phyloP scores from a whole-genome alignment of 2,329 filamentous ascomycete genomes.

The Aspergillus quadrilineatus region DNA sequence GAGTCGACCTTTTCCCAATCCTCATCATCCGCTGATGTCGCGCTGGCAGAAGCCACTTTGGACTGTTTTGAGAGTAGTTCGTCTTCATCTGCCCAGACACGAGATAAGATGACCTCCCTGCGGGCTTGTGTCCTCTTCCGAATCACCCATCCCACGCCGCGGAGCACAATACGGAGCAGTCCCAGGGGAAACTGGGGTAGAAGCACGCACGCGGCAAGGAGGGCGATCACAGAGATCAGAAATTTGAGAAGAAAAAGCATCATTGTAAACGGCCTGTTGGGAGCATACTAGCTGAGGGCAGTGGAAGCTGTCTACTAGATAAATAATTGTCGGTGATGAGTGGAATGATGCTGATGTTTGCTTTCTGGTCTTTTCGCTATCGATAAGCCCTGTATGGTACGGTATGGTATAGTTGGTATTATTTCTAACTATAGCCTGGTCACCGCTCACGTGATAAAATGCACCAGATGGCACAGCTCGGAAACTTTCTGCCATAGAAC shows the following conservation, averaged over 20 bases:
- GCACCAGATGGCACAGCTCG: neutral
- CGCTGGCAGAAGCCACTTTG: slow-evolving; percentile 22
- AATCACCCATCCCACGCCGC: slow-evolving; percentile 60
- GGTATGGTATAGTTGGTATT: slow-evolving; percentile 1
- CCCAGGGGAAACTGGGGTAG: slow-evolving; percentile 36
- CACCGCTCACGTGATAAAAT: slow-evolving; percentile 12
- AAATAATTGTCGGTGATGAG: neutral
- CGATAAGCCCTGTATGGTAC: slow-evolving; percentile 11
- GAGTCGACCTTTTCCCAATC: slow-evolving; percentile 67
- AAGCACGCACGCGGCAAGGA: slow-evolving; percentile 34
- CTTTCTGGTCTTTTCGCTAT: slow-evolving; percentile 16
- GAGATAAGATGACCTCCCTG: slow-evolving; percentile 53
- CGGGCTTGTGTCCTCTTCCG: slow-evolving; percentile 64
- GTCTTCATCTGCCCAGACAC: slow-evolving; percentile 47
- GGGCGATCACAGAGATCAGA: slow-evolving; percentile 32
- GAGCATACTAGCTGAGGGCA: slow-evolving; percentile 2
- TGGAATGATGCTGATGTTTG: slow-evolving; percentile 11
- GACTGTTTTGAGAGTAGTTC: slow-evolving; percentile 29
- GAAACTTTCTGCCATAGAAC: slow-evolving; percentile 9
- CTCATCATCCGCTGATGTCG: slow-evolving; percentile 51
- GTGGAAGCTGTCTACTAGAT: neutral
- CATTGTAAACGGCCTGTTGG: slow-evolving; percentile 11
- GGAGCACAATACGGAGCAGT: slow-evolving; percentile 37
- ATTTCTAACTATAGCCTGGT: neutral
- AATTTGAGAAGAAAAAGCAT: slow-evolving; percentile 38